Evolutionary conservation across 1,139 yeast species (phyloP).

Genomic region (Magnusiomyces tetraspermus): DNA sequence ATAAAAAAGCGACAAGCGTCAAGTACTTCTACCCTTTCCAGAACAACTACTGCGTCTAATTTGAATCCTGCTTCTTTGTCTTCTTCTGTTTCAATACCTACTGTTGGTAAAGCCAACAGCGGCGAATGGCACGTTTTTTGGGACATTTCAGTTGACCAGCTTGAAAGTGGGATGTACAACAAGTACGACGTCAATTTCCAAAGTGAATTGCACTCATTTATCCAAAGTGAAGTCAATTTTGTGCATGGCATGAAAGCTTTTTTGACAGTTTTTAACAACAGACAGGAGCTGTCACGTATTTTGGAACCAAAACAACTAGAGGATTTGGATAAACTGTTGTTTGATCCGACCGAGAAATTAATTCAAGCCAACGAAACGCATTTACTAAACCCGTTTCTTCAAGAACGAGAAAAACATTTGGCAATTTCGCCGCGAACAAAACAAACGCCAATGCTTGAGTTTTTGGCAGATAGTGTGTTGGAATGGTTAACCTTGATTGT

Average conservation of each 20-base stretch:
- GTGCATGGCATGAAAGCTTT: conserved; percentile 8
- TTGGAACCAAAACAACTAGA: conserved; percentile 5
- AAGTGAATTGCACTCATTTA: conserved; percentile 12
- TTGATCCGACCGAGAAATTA: conserved; percentile 8
- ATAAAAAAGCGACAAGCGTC: neutral
- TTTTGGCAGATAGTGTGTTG: conserved; percentile 1
- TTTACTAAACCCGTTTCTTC: conserved; percentile 10
- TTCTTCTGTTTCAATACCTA: neutral
- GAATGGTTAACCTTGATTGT: conserved; percentile 6
- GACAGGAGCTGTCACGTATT: conserved; percentile 6
- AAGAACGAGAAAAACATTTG: conserved; percentile 6
- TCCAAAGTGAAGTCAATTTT: conserved; percentile 11
- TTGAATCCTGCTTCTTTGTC: neutral
- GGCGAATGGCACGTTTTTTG: conserved; percentile 12
- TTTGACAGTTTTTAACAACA: conserved; percentile 10
- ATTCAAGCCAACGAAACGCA: conserved; percentile 8
- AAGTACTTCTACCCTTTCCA: neutral
- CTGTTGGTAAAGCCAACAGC: conserved; percentile 1
- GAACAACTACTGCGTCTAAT: neutral
- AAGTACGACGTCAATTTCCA: conserved; percentile 7
- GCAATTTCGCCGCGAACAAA: neutral
- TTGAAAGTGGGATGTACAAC: conserved; percentile 3
- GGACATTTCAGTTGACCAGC: conserved; percentile 4
- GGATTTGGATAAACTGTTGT: conserved; percentile 7
- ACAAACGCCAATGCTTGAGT: conserved; percentile 6